Evolutionary conservation across 1,284 basidiomycete species (phyloP).

Genomic region (Trichosporon coremiiforme): DNA sequence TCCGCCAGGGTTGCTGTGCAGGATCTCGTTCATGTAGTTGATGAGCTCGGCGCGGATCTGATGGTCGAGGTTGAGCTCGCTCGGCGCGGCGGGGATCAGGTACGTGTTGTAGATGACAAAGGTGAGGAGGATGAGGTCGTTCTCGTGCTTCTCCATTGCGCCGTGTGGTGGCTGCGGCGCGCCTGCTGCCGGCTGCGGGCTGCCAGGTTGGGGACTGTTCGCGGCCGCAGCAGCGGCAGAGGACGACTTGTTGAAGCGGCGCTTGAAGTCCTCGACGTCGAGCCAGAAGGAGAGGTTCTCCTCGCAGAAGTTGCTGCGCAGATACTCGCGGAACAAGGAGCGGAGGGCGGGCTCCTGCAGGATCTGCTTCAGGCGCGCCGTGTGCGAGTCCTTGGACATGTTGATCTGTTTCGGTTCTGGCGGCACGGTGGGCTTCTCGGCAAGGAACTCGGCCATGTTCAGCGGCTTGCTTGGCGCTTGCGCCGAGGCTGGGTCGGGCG

Average conservation of each 20-base stretch:
- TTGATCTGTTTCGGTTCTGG: slow-evolving; percentile 27
- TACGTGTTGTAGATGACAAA: slow-evolving; percentile 80
- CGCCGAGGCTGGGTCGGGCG: not conserved
- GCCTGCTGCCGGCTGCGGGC: slow-evolving; percentile 58
- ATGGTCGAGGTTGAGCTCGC: slow-evolving; percentile 98
- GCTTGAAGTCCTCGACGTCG: slow-evolving; percentile 95
- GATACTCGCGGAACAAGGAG: slow-evolving; percentile 88
- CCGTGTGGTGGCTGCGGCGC: slow-evolving; percentile 54
- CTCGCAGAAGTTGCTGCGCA: slow-evolving; percentile 93
- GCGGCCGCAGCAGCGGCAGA: slow-evolving; percentile 71
- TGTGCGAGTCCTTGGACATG: slow-evolving; percentile 74
- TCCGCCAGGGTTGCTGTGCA: slow-evolving; percentile 44
- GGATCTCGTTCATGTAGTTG: slow-evolving; percentile 85
- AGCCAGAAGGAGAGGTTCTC: slow-evolving; percentile 98
- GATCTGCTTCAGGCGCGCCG: slow-evolving; percentile 86
- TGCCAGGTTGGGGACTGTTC: slow-evolving; percentile 28
- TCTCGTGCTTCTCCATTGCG: slow-evolving; percentile 97
- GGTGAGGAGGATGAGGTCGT: slow-evolving; percentile 88
- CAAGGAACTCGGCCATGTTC: slow-evolving; percentile 29
- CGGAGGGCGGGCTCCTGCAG: slow-evolving; percentile 90
- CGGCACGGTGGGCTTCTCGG: slow-evolving; percentile 19
- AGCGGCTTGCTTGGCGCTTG: not conserved
- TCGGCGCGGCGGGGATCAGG: slow-evolving; percentile 89
- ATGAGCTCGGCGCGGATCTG: slow-evolving; percentile 90
- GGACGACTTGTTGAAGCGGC: slow-evolving; percentile 91